phyloP scores from a whole-genome alignment of 2,329 filamentous ascomycete genomes.

The Dactylonectria macrodidyma region DNA sequence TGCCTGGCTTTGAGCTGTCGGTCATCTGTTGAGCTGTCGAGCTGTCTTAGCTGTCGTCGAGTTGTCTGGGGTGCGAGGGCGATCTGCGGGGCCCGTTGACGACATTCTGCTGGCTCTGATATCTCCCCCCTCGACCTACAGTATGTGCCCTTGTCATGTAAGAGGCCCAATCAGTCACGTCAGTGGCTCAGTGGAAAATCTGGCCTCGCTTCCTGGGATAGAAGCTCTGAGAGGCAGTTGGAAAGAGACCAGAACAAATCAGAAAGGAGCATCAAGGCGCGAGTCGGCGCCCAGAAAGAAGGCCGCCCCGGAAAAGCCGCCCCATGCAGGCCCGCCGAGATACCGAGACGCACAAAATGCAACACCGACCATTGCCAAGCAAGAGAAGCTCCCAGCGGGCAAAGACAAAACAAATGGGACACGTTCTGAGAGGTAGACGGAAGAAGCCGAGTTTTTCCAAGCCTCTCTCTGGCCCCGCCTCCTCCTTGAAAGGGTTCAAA shows the following conservation, averaged over 20 bases:
- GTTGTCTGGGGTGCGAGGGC: not conserved
- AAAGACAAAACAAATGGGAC: not conserved
- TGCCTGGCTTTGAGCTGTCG: not conserved
- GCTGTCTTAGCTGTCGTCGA: not conserved
- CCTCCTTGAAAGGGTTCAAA: too few relatives aligned
- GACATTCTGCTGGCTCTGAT: not conserved
- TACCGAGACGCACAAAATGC: not conserved
- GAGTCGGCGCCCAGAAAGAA: too few relatives aligned
- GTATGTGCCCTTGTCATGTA: not conserved
- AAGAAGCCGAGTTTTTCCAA: too few relatives aligned
- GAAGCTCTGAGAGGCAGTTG: not conserved
- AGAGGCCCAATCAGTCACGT: not conserved
- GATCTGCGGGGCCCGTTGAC: not conserved
- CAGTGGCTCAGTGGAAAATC: not conserved
- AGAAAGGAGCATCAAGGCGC: too few relatives aligned
- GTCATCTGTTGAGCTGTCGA: not conserved
- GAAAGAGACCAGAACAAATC: not conserved
- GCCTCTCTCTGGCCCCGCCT: too few relatives aligned
- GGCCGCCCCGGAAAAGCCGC: too few relatives aligned
- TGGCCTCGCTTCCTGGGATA: not conserved
- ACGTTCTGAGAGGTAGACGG: not conserved
- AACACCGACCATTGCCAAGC: not conserved
- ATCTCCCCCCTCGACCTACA: not conserved
- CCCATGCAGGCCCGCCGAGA: conserved; percentile 2
- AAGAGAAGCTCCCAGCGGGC: too few relatives aligned